Conservation (phyloP, 1,139 yeast genomes). For the Arxiozyma slooffiae region DNA sequence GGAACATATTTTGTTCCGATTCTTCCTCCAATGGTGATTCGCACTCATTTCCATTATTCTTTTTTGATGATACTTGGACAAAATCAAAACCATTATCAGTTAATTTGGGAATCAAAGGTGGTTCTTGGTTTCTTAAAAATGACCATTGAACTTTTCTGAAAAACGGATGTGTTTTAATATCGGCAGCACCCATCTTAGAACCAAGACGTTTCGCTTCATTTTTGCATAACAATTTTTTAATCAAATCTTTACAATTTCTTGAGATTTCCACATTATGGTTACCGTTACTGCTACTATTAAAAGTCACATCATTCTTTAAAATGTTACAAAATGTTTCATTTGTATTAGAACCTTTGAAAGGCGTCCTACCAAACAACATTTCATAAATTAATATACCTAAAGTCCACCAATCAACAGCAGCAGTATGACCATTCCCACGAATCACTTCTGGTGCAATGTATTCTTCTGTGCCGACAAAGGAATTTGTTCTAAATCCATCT, state of each 20-base stretch:
- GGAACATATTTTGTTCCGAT: constrained; percentile 36
- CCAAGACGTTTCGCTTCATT: constrained; percentile 86
- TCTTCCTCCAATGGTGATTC: constrained; percentile 17
- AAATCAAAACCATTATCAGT: constrained; percentile 45
- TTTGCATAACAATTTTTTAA: constrained; percentile 71
- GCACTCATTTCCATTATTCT: constrained; percentile 12
- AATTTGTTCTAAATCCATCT: constrained; percentile 91
- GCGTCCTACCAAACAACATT: constrained; percentile 92
- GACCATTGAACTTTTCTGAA: constrained; percentile 96
- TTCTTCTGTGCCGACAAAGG: constrained; percentile 97
- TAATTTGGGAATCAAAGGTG: constrained; percentile 88
- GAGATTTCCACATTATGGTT: constrained; percentile 37
- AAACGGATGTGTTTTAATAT: constrained; percentile 79
- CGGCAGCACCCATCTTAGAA: constrained; percentile 88
- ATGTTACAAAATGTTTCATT: constrained; percentile 85
- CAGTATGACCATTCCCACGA: constrained; percentile 92
- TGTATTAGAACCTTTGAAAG: constrained; percentile 84
- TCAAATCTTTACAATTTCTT: constrained; percentile 65
- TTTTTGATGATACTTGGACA: constrained; percentile 26
- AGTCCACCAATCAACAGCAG: constrained; percentile 99
- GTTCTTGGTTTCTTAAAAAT: constrained; percentile 74
- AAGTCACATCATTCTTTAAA: constrained; percentile 70
- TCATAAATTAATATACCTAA: constrained; percentile 84
- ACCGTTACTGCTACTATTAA: constrained; percentile 40
- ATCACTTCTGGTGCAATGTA: constrained; percentile 97